Percentiles rank a stretch among this genome's conserved stretches.
These are phyloP conservation scores for Gardenia jasminoides DNA, from an alignment of 257 asterid genomes.

Conservation along the genomic window DNA sequence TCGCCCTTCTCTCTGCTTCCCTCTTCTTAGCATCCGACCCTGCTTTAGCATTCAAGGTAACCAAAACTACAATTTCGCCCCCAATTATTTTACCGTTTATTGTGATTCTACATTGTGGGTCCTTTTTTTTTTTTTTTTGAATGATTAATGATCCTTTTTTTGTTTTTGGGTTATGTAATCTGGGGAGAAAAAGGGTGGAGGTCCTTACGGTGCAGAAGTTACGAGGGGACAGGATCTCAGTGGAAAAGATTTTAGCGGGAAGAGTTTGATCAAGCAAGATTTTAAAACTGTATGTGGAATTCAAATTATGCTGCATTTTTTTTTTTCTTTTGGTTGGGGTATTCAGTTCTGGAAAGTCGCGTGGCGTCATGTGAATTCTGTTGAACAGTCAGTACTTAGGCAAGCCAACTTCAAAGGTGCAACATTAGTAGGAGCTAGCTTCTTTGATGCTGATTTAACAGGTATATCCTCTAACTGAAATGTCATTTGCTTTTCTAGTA, in stretches of 20 bases:
- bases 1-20: constrained; percentile 72
- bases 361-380: not conserved
- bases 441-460: constrained; percentile 97
- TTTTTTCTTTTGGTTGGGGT: too few relatives aligned
- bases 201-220: constrained; percentile 91
- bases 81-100: too few relatives aligned
- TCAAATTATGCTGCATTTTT: too few relatives aligned
- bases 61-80: not conserved
- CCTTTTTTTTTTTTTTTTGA: too few relatives aligned
- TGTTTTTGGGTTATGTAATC: not conserved
- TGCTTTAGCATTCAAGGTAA: constrained; percentile 90
- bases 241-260: constrained; percentile 89
- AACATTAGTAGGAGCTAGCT: constrained; percentile 89
- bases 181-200: constrained; percentile 70
- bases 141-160: too few relatives aligned
- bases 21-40: constrained; percentile 71
- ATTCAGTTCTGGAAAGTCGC: too few relatives aligned
- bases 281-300: constrained; percentile 64
- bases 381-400: constrained; percentile 78
- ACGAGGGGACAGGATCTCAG: constrained; percentile 97
- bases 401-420: constrained; percentile 96
- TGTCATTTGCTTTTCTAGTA: not conserved
- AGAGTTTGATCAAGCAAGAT: constrained; percentile 80
- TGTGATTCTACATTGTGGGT: too few relatives aligned
- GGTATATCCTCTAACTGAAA: constrained; percentile 31